Evolutionary conservation across 2,329 filamentous ascomycete genomes (phyloP).

Genomic region (Cercospora berteroae): DNA sequence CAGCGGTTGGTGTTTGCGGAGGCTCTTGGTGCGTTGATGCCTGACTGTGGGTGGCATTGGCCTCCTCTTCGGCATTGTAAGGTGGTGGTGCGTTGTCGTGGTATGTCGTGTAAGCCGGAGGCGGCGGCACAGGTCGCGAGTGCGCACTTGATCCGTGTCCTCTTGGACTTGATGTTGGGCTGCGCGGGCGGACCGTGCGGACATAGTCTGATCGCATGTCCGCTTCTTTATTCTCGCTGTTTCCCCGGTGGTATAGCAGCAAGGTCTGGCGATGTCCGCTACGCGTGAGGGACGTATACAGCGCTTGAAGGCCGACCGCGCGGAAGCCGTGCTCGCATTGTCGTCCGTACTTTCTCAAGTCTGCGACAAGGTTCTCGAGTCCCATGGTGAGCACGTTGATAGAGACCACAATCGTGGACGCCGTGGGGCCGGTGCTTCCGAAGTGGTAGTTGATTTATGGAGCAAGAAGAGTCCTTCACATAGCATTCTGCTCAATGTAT

Average conservation of each 20-base stretch:
- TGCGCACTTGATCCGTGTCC: background rate
- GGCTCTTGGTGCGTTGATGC: background rate
- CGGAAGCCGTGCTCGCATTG: background rate
- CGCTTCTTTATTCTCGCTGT: background rate
- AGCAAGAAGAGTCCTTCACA: background rate
- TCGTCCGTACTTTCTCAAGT: background rate
- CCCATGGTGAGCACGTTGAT: background rate
- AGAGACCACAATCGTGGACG: background rate
- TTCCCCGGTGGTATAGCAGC: background rate
- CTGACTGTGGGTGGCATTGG: background rate
- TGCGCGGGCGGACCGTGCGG: background rate
- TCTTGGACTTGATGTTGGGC: background rate
- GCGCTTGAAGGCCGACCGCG: background rate
- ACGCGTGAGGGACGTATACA: background rate
- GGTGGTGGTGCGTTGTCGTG: background rate
- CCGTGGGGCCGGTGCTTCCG: background rate
- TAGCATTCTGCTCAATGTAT: slow-evolving; percentile 38
- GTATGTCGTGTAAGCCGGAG: background rate
- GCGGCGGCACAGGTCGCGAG: background rate
- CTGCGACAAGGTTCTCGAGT: background rate
- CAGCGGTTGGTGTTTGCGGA: background rate
- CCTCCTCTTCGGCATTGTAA: background rate
- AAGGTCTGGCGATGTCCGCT: background rate
- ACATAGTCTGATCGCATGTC: background rate
- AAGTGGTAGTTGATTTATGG: background rate